These are phyloP conservation scores for Proliferodiscus dingleyae DNA, from an alignment of 2,329 filamentous ascomycete species.

Conservation along the genomic window DNA sequence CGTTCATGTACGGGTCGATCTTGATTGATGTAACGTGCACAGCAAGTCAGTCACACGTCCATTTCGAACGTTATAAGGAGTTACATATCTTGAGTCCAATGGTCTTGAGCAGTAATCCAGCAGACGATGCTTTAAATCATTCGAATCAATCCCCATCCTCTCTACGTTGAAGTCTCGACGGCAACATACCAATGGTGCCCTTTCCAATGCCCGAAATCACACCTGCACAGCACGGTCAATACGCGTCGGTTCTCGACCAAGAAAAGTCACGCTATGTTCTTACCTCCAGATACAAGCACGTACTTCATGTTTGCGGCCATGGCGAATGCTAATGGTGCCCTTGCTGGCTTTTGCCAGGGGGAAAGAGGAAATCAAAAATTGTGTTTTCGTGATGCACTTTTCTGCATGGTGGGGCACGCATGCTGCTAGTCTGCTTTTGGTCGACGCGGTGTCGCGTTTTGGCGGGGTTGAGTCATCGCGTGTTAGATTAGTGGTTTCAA, in stretches of 20 bases:
- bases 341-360: constrained; percentile 26
- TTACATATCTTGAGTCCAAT: constrained; percentile 67
- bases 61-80: constrained; percentile 7
- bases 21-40: constrained; percentile 60
- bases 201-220: constrained; percentile 56
- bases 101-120: constrained; percentile 75
- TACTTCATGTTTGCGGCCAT: constrained; percentile 62
- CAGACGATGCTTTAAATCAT: constrained; percentile 53
- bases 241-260: constrained; percentile 1
- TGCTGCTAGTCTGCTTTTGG: neutral
- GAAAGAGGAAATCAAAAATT: constrained; percentile 14
- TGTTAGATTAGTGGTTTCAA: too few species aligned
- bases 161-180: neutral
- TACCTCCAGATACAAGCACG: constrained; percentile 74
- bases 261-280: constrained; percentile 2
- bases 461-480: neutral
- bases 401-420: neutral
- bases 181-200: constrained; percentile 60
- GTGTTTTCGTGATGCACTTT: neutral
- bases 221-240: constrained; percentile 29
- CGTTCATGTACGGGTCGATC: constrained; percentile 70
- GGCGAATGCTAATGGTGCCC: constrained; percentile 21
- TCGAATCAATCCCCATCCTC: neutral
- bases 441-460: neutral
- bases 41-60: constrained; percentile 28